Base-by-base conservation (phyloP, 2,329 filamentous ascomycete species). In the Akanthomyces muscarius region DNA sequence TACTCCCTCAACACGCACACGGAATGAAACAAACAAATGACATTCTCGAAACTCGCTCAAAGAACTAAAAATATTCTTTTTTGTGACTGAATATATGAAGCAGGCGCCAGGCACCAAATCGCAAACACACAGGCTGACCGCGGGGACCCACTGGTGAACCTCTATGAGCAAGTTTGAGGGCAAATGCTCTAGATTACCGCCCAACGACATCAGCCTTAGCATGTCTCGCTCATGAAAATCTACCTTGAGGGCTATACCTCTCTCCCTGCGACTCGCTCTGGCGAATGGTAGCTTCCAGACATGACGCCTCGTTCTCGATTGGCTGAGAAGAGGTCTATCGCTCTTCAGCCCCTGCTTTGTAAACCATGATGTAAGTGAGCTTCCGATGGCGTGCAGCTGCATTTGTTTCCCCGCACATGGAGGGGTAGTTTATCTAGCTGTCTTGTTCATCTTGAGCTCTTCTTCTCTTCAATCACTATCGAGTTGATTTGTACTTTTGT, bases 161-260 rank as follows among this genome's bases (percentile, higher is more conserved):
- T n/a, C 47, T 28, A 61, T 72, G 73, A 74, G 73, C 72, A 74
- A 71, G 71, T 74, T 75, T 74, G 73, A 72, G 72, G 63, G 71
- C 63, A 47, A 71, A 71, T 72, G 69, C 70, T 70, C 68, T 18
- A 23, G 54, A 66, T 62, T 25, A 45, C 50, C n/a, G 5, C 30
- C 25, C n/a, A 36, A 21, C 7, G 33, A 45, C 16, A 36, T 21
- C 38, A 54, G 30, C 33, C 36, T 48, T 33, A n/a, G 48, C 25
- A 42, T 11, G 14, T 28, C 41, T 38, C 6, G 16, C 16, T 42
- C 8, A 21, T 4, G 13, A 10, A 28, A 5, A 14, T 25, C 23
- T 10, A 61, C 58, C 58, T 54, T 61, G 58, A 53, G 38, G 41
- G 50, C n/a, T 6, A 1, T 18, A 6, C 16, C 10, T 10, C 14